phyloP scores from a whole-genome alignment of 2,329 filamentous ascomycete genomes.

The Nothophoma quercina region DNA sequence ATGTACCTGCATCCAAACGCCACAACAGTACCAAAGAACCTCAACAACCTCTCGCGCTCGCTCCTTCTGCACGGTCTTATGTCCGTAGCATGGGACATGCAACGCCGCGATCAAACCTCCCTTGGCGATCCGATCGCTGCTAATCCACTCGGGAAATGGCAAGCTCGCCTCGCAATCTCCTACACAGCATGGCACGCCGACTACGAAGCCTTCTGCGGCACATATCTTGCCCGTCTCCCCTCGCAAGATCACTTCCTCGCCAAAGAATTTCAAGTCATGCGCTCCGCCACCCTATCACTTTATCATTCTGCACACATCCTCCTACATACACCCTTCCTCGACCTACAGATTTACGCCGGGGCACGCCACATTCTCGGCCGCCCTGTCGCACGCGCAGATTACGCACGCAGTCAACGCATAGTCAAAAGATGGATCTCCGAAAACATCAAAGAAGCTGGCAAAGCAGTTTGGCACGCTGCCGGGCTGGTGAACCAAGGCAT shows the following conservation, averaged over 20 bases:
- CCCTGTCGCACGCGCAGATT: slow-evolving; percentile 60
- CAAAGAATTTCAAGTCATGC: slow-evolving; percentile 57
- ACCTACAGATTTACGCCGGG: slow-evolving; percentile 69
- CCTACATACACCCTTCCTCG: slow-evolving; percentile 65
- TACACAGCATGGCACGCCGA: slow-evolving; percentile 67
- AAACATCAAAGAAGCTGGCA: slow-evolving; percentile 47
- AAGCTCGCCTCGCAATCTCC: slow-evolving; percentile 58
- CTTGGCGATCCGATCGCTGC: slow-evolving; percentile 54
- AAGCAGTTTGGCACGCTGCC: slow-evolving; percentile 63
- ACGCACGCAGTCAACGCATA: slow-evolving; percentile 58
- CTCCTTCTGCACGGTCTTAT: slow-evolving; percentile 68
- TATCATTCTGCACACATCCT: slow-evolving; percentile 67
- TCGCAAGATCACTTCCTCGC: slow-evolving; percentile 41
- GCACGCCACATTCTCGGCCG: slow-evolving; percentile 66
- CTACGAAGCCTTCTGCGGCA: slow-evolving; percentile 61
- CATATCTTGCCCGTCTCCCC: slow-evolving; percentile 36
- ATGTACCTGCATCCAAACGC: slow-evolving; percentile 61
- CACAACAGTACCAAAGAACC: slow-evolving; percentile 40
- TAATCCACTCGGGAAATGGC: slow-evolving; percentile 58
- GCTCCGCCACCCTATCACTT: slow-evolving; percentile 61
- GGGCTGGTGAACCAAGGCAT: slow-evolving; percentile 60
- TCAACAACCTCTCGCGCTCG: slow-evolving; percentile 63
- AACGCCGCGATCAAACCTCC: slow-evolving; percentile 67
- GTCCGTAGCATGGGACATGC: slow-evolving; percentile 69
- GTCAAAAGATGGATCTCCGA: slow-evolving; percentile 61